Conservation (phyloP, 2,329 filamentous ascomycete species). For the Epichloe elymi region DNA sequence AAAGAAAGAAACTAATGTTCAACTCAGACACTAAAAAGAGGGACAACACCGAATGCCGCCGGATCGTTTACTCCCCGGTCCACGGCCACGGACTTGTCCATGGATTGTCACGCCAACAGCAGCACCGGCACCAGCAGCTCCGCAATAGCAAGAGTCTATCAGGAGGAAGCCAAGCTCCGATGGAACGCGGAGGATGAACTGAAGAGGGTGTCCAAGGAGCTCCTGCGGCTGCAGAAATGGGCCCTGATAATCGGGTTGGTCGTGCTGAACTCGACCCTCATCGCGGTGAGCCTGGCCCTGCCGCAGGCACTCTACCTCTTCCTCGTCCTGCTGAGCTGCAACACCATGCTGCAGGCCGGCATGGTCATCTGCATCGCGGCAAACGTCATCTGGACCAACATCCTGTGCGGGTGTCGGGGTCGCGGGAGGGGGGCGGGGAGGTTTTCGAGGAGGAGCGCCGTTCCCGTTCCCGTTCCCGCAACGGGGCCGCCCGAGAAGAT, state of each 20-base stretch:
- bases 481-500: constrained; percentile 24
- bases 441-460: neutral
- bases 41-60: constrained; percentile 1
- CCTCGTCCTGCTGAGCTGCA: constrained; percentile 31
- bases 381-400: constrained; percentile 17
- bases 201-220: constrained; percentile 22
- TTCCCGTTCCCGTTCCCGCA: constrained; percentile 15
- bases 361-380: constrained; percentile 28
- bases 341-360: constrained; percentile 28
- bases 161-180: constrained; percentile 25
- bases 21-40: constrained; percentile 20
- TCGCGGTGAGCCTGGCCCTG: constrained; percentile 23
- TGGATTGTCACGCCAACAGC: constrained; percentile 16
- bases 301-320: constrained; percentile 30
- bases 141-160: constrained; percentile 22
- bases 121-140: constrained; percentile 20
- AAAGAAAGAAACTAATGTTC: neutral
- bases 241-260: constrained; percentile 22
- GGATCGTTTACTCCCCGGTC: constrained; percentile 20
- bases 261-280: constrained; percentile 22
- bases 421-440: constrained; percentile 12
- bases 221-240: constrained; percentile 27
- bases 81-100: neutral
- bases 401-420: constrained; percentile 17
- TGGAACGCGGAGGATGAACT: constrained; percentile 28